phyloP scores from a whole-genome alignment of 2,329 filamentous ascomycete species.

The Penicillium sclerotiorum region DNA sequence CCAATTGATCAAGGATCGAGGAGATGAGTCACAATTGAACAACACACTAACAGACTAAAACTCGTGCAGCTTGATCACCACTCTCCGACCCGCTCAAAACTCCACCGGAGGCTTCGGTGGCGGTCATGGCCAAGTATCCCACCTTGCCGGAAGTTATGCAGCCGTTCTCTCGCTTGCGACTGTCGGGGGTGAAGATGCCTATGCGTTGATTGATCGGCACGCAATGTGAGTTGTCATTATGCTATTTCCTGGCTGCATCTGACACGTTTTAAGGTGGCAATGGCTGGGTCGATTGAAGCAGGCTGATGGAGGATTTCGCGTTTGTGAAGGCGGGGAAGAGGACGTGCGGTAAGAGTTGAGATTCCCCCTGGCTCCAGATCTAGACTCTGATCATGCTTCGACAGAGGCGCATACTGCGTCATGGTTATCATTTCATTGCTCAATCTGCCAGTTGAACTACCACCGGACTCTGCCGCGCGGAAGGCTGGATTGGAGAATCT shows the following conservation, averaged over 20 bases:
- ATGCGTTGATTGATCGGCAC: constrained; percentile 76
- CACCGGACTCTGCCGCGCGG: constrained; percentile 69
- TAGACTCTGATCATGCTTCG: constrained; percentile 18
- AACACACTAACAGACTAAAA: constrained; percentile 7
- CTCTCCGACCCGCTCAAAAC: constrained; percentile 82
- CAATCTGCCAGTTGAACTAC: constrained; percentile 77
- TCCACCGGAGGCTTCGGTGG: constrained; percentile 83
- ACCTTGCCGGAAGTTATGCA: constrained; percentile 88
- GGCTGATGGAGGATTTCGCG: constrained; percentile 82
- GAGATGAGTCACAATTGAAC: no score
- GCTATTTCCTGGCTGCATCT: constrained; percentile 19
- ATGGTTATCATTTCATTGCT: constrained; percentile 81
- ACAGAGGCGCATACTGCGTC: constrained; percentile 87
- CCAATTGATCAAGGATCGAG: no score
- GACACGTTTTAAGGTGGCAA: constrained; percentile 63
- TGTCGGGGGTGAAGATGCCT: constrained; percentile 73
- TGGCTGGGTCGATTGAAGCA: constrained; percentile 89
- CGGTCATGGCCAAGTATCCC: constrained; percentile 86
- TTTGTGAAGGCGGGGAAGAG: constrained; percentile 84
- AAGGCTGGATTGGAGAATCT: constrained; percentile 66
- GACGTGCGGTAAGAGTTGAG: constrained; percentile 73
- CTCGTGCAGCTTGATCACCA: constrained; percentile 62
- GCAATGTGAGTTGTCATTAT: constrained; percentile 59
- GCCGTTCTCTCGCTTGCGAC: constrained; percentile 75
- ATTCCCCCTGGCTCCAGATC: constrained; percentile 18